A percentile compares a stretch with the other conserved stretches of the same genome.
Conservation (phyloP, 73 alveolate genomes). For the Tetrahymena elliotti region DNA sequence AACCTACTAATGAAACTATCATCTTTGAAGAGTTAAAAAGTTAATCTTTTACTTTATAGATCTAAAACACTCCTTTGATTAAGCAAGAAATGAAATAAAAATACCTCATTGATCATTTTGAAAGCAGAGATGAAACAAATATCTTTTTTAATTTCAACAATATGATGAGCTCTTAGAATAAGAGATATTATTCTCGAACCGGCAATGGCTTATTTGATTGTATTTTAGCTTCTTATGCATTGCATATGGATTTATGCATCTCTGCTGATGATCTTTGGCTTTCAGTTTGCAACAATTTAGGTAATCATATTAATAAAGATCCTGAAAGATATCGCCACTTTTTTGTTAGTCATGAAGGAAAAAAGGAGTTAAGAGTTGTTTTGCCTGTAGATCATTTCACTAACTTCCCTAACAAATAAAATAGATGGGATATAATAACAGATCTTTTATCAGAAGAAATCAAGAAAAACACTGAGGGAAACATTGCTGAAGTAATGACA, state of each 20-base stretch:
- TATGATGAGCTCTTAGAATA: not conserved
- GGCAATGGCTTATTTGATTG: not conserved
- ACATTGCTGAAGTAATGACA: not conserved
- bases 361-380: not conserved
- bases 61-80: not conserved
- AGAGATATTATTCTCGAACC: not conserved
- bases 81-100: not conserved
- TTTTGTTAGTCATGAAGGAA: constrained; percentile 32
- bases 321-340: constrained; percentile 20
- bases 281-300: not conserved
- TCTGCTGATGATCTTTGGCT: constrained; percentile 37
- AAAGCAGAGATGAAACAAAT: not conserved
- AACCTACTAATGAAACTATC: not conserved
- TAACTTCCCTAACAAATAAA: not conserved
- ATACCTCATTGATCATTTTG: not conserved
- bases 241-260: constrained; percentile 11
- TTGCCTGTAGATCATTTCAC: not conserved
- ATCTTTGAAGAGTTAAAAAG: not conserved
- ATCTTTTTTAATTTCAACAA: not conserved
- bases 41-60: not conserved
- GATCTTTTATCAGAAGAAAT: not conserved
- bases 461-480: constrained; percentile 8
- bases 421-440: constrained; percentile 15
- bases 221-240: constrained; percentile 1
- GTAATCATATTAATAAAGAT: constrained; percentile 2